These are phyloP conservation scores for Volvox africanus DNA, from an alignment of 139 green algal genomes.

Conservation along the genomic window DNA sequence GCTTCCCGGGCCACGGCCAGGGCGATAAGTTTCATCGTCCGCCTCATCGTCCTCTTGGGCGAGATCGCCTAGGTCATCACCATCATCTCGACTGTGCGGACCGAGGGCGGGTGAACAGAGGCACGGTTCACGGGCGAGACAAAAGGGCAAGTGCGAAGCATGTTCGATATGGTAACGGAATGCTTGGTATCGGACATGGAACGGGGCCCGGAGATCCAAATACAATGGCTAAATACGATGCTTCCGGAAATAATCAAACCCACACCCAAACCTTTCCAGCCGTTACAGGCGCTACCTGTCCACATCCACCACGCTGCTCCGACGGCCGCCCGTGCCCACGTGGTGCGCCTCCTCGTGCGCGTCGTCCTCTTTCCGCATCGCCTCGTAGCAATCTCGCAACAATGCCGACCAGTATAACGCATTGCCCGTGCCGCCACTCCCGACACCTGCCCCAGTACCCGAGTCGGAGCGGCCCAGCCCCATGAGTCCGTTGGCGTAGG, in stretches of 20 bases:
- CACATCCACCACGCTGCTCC: constrained; percentile 3
- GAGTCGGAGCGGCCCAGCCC: neutral
- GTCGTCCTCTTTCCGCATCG: constrained; percentile 70
- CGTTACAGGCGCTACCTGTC: too few relatives aligned
- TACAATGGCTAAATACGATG: too few relatives aligned
- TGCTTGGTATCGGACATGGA: too few relatives aligned
- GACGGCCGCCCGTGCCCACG: neutral
- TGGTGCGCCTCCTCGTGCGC: constrained; percentile 12
- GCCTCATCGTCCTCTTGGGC: constrained; percentile 51
- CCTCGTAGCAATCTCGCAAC: constrained; percentile 69
- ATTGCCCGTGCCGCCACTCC: constrained; percentile 10
- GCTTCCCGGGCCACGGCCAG: constrained; percentile 34
- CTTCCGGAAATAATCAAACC: too few relatives aligned
- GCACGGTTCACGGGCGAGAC: too few relatives aligned
- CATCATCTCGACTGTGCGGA: constrained; percentile 3
- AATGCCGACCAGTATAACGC: constrained; percentile 74
- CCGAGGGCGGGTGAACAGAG: neutral
- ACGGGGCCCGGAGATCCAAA: too few relatives aligned
- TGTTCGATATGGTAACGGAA: too few relatives aligned
- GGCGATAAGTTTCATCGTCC: constrained; percentile 44
- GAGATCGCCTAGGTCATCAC: constrained; percentile 30
- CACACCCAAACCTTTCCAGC: too few relatives aligned
- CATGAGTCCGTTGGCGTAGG: constrained; percentile 15
- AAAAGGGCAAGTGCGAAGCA: too few relatives aligned
- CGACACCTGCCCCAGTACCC: neutral